These are phyloP conservation scores for Endoconidiophora polonica DNA, from an alignment of 2,329 filamentous ascomycete genomes.

Conservation along the genomic window DNA sequence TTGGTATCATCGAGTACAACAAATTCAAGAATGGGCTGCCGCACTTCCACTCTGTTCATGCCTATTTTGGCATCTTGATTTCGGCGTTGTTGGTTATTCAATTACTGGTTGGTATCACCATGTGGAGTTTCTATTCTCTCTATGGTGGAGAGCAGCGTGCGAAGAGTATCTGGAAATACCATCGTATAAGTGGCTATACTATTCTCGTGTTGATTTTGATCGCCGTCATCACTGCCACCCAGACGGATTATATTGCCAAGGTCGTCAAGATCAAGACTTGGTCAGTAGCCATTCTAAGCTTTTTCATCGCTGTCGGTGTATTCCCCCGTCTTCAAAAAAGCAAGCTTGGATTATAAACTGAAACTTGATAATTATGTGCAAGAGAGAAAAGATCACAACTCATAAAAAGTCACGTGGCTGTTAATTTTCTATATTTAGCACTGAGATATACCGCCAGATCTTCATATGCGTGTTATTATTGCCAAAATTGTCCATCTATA, in stretches of 20 bases:
- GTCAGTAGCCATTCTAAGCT: slow-evolving; percentile 49
- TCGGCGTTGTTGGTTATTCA: slow-evolving; percentile 56
- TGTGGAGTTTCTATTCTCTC: slow-evolving; percentile 57
- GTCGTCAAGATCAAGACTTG: slow-evolving; percentile 59
- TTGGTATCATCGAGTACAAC: slow-evolving; percentile 65
- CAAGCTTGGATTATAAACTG: slow-evolving; percentile 46
- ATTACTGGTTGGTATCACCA: slow-evolving; percentile 62
- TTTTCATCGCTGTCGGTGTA: slow-evolving; percentile 54
- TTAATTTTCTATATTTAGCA: too few species aligned
- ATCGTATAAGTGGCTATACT: slow-evolving; percentile 61
- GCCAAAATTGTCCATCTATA: too few species aligned
- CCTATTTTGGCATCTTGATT: slow-evolving; percentile 63
- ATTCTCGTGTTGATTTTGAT: slow-evolving; percentile 53
- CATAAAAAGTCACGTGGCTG: too few species aligned
- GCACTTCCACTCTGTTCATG: slow-evolving; percentile 71
- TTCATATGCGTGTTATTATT: too few species aligned
- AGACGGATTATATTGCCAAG: slow-evolving; percentile 56
- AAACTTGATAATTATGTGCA: too few species aligned
- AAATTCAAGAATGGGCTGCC: slow-evolving; percentile 50
- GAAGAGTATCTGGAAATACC: slow-evolving; percentile 79
- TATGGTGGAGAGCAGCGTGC: slow-evolving; percentile 69
- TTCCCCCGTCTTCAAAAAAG: slow-evolving; percentile 63
- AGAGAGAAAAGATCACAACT: too few species aligned
- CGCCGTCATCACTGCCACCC: slow-evolving; percentile 58
- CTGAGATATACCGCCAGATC: too few species aligned